Base-by-base conservation (phyloP, 1,284 basidiomycete species). In the Naganishia albida region DNA sequence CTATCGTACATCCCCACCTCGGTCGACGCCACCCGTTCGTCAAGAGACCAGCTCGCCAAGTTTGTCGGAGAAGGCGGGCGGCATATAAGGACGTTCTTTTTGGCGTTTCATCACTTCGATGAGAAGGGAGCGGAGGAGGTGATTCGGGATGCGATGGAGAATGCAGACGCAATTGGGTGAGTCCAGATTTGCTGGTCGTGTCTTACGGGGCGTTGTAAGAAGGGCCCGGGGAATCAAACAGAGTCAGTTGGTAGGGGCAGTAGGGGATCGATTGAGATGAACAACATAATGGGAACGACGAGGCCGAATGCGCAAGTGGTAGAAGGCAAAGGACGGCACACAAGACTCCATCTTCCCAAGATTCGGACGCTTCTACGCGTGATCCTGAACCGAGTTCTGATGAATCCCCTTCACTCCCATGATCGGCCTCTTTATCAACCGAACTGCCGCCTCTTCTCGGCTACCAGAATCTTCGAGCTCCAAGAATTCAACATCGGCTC, bases 61-160 rank as follows among this genome's bases (percentile, higher is more conserved):
- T 28, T 57, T 30, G 40, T 50, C 46, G 63, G 49, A 39, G 34
- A 60, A 16, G 56, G 40, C 30, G 49, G 56, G 13, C 54, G 48
- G 51, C 60, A 62, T 26, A 53, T 77, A 23, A 64, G 75, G 38
- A 77, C 75, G 13, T 77, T 77, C 53, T 74, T 72, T 55, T 60
- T 76, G 18, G 72, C 72, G 42, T 77, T 76, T 63, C 75, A 77
- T 67, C 75, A 77, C 68, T 76, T 77, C 64, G 69, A 70, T 38
- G 73, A 76, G 49, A 69, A 73, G 3, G 62, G 63, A 1, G 75
- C 74, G 1, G 70, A 70, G 59, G 52, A 64, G 38, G 71, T 75
- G 1, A 48, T 77, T 34, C 69, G 68, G 46, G 75, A 76, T 70
- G 73, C 74, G 7, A 76, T 77, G 74, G 42, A 67, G 25, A 67